phyloP scores from a whole-genome alignment of 805 yeast genomes.

The Ogataea glucozyma region DNA sequence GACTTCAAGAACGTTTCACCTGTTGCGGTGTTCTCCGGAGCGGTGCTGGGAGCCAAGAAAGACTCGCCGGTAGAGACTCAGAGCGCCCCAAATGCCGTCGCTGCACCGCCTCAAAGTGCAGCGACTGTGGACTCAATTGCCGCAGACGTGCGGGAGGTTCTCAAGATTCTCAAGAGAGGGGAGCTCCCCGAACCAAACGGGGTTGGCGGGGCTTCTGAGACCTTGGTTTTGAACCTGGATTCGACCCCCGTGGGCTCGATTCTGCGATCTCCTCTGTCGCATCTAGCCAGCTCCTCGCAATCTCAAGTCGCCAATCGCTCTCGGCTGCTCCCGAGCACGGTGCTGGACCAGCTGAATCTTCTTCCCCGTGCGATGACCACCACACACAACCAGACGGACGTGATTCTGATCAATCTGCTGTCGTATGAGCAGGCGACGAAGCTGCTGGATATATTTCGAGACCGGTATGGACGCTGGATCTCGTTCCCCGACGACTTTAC shows the following conservation, averaged over 20 bases:
- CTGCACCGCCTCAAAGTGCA: not conserved
- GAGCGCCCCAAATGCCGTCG: too few species aligned
- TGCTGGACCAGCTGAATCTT: slow-evolving; percentile 13
- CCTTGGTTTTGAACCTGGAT: slow-evolving; percentile 15
- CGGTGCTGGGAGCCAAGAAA: not conserved
- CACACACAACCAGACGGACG: slow-evolving; percentile 37
- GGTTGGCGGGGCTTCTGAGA: not conserved
- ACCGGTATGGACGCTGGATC: slow-evolving; percentile 77
- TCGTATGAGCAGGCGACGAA: slow-evolving; percentile 47
- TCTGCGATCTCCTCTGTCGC: slow-evolving; percentile 45
- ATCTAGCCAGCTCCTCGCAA: slow-evolving; percentile 39
- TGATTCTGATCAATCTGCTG: slow-evolving; percentile 52
- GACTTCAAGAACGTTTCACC: slow-evolving; percentile 16
- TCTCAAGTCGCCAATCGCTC: slow-evolving; percentile 29
- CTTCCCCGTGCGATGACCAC: slow-evolving; percentile 13
- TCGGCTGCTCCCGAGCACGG: slow-evolving; percentile 30
- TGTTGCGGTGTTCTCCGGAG: not conserved
- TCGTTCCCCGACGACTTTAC: slow-evolving; percentile 59
- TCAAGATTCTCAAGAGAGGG: slow-evolving; percentile 13
- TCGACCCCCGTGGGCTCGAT: slow-evolving; percentile 32
- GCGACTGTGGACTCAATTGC: slow-evolving; percentile 11
- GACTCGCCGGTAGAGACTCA: too few species aligned
- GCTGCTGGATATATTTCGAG: slow-evolving; percentile 58
- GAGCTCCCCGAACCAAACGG: slow-evolving; percentile 13
- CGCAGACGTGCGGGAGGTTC: slow-evolving; percentile 16